Evolutionary conservation across 1,284 basidiomycete species (phyloP).

Genomic region (Sporisorium graminicola): DNA sequence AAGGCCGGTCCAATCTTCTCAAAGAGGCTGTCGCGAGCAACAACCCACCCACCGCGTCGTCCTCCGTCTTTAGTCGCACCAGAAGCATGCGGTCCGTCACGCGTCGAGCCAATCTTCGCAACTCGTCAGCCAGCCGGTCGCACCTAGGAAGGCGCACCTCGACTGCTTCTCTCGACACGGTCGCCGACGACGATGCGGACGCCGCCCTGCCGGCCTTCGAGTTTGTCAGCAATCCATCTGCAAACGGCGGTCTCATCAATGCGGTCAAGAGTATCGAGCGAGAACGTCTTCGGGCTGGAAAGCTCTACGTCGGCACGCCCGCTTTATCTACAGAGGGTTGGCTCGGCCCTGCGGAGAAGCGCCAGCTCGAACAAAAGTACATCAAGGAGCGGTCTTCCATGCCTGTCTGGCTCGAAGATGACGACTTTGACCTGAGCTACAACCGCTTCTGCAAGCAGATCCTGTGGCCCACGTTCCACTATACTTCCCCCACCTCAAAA

Average conservation of each 20-base stretch:
- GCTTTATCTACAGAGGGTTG: constrained; percentile 61
- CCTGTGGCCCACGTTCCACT: constrained; percentile 88
- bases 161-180: constrained; percentile 49
- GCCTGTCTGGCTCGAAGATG: constrained; percentile 81
- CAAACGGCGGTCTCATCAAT: constrained; percentile 68
- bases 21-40: constrained; percentile 8
- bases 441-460: constrained; percentile 91
- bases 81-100: constrained; percentile 31
- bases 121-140: constrained; percentile 40
- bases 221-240: constrained; percentile 64
- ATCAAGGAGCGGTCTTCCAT: constrained; percentile 75
- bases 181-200: constrained; percentile 26
- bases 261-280: constrained; percentile 63
- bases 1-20: constrained; percentile 23
- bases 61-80: constrained; percentile 49
- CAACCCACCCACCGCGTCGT: constrained; percentile 40
- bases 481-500: constrained; percentile 84
- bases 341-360: constrained; percentile 68
- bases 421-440: constrained; percentile 79
- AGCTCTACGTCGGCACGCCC: constrained; percentile 65
- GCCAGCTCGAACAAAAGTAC: constrained; percentile 77
- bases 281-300: constrained; percentile 56
- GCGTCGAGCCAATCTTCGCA: constrained; percentile 29
- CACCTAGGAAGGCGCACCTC: constrained; percentile 46
- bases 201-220: constrained; percentile 53